Evolutionary conservation across 352 stramenopile species (phyloP), one percentile per base, ranked within the genome.

Genomic region (Phytophthora meadii): DNA sequence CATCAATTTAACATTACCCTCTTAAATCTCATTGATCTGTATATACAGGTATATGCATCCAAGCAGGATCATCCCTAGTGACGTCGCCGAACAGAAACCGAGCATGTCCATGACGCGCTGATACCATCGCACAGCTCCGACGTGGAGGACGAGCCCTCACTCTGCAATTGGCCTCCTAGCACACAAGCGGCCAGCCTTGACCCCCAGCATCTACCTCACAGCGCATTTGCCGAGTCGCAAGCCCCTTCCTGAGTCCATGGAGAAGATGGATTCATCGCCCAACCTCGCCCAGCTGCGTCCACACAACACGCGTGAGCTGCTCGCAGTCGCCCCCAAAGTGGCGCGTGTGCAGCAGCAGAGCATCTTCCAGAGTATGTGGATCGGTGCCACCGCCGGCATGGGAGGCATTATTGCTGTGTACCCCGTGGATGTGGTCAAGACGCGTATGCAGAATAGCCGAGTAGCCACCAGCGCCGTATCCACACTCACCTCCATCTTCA

Each of bases 341-440:
- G 65, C 61, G 30, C 47, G 69, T 24, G 25, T 27, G 12, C 63
- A 80, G 15, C 79, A 86, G 50, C 77, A 84, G 36, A 87, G 77
- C 64, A 61, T 93, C 27, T 81, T 93, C 54, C 82, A 91, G 65
- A 90, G 77, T 61, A 89, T 93, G 69, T 90, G 82, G 81, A 89
- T 93, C 58, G 86, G 83, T 54, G 86, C 86, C 28, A 92, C 84
- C 10, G 76, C 86, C 45, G 86, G 86, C 22, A 91, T 94, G 83
- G 81, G 80, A 51, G 86, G 84, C 47, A 92, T 94, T 74, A 86
- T 90, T 54, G 81, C 81, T 40, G 84, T 94, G 62, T 94, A 92
- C 66, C 86, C 86, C 5, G 79, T 94, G 24, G 86, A 94, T 56
- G 86, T 94, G 40, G 78, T 94, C 72, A 94, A 94, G 79, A 94